Evolutionary conservation across 1,284 basidiomycete genomes (phyloP).

Genomic region (Blastosporella zonata): DNA sequence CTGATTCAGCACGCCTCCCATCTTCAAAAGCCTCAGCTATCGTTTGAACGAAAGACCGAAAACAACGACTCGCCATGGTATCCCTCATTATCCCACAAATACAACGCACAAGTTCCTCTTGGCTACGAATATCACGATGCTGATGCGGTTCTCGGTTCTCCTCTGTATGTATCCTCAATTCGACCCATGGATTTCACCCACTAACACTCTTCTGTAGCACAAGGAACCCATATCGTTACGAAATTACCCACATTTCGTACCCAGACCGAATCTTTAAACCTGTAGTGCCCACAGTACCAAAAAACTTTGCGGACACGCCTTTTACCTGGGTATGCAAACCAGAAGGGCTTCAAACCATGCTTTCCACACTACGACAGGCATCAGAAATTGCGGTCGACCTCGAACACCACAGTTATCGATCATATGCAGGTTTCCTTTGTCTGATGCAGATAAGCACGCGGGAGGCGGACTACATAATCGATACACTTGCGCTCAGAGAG

Average conservation of each 20-base stretch:
- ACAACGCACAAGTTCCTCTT: constrained; percentile 76
- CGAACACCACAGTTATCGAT: constrained; percentile 88
- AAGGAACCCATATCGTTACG: constrained; percentile 80
- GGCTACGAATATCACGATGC: constrained; percentile 51
- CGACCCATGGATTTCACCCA: constrained; percentile 12
- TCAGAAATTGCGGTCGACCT: constrained; percentile 91
- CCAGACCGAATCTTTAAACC: constrained; percentile 67
- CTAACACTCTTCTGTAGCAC: constrained; percentile 26
- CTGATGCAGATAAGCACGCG: constrained; percentile 92
- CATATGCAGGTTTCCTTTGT: constrained; percentile 87
- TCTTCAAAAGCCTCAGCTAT: constrained; percentile 77
- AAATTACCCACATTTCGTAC: constrained; percentile 71
- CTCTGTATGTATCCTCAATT: constrained; percentile 24
- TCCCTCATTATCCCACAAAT: constrained; percentile 67
- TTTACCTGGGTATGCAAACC: constrained; percentile 74
- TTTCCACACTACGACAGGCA: constrained; percentile 62
- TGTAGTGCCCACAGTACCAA: constrained; percentile 44
- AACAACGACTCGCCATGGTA: constrained; percentile 61
- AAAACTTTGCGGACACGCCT: constrained; percentile 65
- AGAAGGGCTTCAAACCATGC: constrained; percentile 57
- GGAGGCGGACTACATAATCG: constrained; percentile 84
- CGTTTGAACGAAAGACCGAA: constrained; percentile 59
- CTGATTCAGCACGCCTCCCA: constrained; percentile 67
- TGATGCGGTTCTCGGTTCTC: constrained; percentile 28
- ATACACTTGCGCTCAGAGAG: constrained; percentile 75